These are phyloP conservation scores for Coniochaeta hoffmannii DNA, from an alignment of 2,329 filamentous ascomycete species.

Conservation along the genomic window DNA sequence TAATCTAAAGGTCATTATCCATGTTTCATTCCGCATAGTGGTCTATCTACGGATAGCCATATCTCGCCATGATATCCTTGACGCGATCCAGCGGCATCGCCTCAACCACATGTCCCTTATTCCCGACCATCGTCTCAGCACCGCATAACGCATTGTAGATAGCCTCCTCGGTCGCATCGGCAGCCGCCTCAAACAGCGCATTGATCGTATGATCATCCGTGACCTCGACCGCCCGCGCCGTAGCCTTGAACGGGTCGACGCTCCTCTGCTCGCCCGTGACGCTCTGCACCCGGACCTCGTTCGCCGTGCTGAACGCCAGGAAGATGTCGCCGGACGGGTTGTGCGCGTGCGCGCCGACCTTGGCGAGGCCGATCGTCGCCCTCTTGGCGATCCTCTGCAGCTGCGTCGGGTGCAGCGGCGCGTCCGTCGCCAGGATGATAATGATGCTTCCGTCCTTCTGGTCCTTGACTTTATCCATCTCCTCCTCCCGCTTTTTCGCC, in stretches of 20 bases:
- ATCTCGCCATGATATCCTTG: slow-evolving; percentile 36
- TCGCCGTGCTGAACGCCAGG: slow-evolving; percentile 58
- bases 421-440: slow-evolving; percentile 45
- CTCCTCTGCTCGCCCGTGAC: slow-evolving; percentile 20
- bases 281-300: slow-evolving; percentile 37
- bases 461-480: slow-evolving; percentile 31
- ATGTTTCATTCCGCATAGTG: background rate
- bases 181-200: slow-evolving; percentile 51
- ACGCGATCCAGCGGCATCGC: slow-evolving; percentile 39
- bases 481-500: slow-evolving; percentile 16
- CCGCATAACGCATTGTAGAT: slow-evolving; percentile 58
- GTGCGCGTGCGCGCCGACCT: slow-evolving; percentile 53
- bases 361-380: slow-evolving; percentile 50
- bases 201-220: slow-evolving; percentile 55
- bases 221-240: slow-evolving; percentile 30
- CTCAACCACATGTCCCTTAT: slow-evolving; percentile 39
- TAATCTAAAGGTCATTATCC: background rate
- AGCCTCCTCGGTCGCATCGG: slow-evolving; percentile 57
- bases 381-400: slow-evolving; percentile 22
- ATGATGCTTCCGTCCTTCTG: slow-evolving; percentile 57
- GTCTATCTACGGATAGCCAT: slow-evolving; percentile 10
- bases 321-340: slow-evolving; percentile 62
- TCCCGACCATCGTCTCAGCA: slow-evolving; percentile 51
- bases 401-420: slow-evolving; percentile 28
- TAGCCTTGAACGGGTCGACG: slow-evolving; percentile 33